A percentile compares a stretch with the other conserved stretches of the same genome.
Evolutionary conservation across 2,329 filamentous ascomycete genomes (phyloP).

Genomic region (Pseudogymnoascus sp.): DNA sequence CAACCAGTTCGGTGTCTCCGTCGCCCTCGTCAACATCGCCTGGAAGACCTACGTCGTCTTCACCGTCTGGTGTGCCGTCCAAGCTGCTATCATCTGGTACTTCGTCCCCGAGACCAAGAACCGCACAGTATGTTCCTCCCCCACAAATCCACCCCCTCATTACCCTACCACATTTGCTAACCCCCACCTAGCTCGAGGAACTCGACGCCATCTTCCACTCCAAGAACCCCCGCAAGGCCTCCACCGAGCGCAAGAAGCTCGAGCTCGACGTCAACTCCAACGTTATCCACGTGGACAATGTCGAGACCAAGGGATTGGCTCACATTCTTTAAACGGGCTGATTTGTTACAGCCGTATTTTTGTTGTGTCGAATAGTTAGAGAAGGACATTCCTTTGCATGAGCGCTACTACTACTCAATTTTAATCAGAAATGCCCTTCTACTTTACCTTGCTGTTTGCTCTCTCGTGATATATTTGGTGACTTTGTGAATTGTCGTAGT

Average conservation of each 20-base stretch:
- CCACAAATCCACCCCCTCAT: not conserved
- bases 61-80: slow-evolving; percentile 36
- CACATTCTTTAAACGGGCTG: not conserved
- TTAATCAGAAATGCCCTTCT: not conserved
- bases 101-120: slow-evolving; percentile 44
- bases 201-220: slow-evolving; percentile 43
- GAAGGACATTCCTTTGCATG: not conserved
- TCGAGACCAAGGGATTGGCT: not conserved
- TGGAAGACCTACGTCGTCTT: slow-evolving; percentile 50
- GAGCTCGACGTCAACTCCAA: slow-evolving; percentile 26
- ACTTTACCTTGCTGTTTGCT: not conserved
- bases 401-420: not conserved
- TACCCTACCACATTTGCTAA: not conserved
- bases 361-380: not conserved
- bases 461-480: not conserved
- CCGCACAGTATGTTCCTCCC: slow-evolving; percentile 30
- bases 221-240: slow-evolving; percentile 39
- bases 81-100: slow-evolving; percentile 40
- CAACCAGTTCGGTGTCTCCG: slow-evolving; percentile 40
- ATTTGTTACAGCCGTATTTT: not conserved
- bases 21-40: slow-evolving; percentile 41
- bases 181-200: slow-evolving; percentile 38
- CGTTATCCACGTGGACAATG: slow-evolving; percentile 14
- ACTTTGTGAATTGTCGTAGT: not conserved
- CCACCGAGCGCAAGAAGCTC: slow-evolving; percentile 36